Conservation (phyloP, 768 basidiomycete genomes). For the Inosperma sp. region DNA sequence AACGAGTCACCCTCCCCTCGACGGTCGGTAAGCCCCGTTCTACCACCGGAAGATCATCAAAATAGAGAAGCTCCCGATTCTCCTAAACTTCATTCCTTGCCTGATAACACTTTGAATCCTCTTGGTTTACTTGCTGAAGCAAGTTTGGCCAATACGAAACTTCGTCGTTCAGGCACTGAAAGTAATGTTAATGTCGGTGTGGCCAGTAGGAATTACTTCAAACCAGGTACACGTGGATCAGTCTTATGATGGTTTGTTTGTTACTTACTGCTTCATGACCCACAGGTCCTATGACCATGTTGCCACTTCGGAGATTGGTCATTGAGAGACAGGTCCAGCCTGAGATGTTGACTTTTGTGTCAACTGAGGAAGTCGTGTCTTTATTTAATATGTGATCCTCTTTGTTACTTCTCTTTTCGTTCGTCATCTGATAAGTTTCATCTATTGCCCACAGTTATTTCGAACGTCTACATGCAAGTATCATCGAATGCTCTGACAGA, state of each 20-base stretch:
- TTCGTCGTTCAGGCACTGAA: slow-evolving; percentile 33
- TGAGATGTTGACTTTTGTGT: slow-evolving; percentile 87
- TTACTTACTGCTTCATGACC: slow-evolving; percentile 9
- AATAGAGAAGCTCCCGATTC: slow-evolving; percentile 45
- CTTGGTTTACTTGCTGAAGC: slow-evolving; percentile 91
- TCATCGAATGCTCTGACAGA: slow-evolving; percentile 15
- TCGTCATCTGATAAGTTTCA: slow-evolving; percentile 6
- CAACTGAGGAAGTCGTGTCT: slow-evolving; percentile 84
- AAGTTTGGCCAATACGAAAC: slow-evolving; percentile 68
- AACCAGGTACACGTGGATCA: slow-evolving; percentile 82
- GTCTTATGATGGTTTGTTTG: slow-evolving; percentile 16
- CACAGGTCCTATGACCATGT: slow-evolving; percentile 81
- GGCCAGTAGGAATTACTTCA: slow-evolving; percentile 87
- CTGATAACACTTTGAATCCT: slow-evolving; percentile 90
- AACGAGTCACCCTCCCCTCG: slow-evolving; percentile 22
- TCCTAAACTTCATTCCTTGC: slow-evolving; percentile 85
- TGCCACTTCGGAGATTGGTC: slow-evolving; percentile 75
- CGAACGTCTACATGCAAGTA: slow-evolving; percentile 65
- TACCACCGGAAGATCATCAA: slow-evolving; percentile 18
- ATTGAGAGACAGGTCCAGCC: slow-evolving; percentile 90
- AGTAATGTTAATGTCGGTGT: slow-evolving; percentile 62
- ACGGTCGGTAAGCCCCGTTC: slow-evolving; percentile 20
- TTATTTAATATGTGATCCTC: slow-evolving; percentile 81
- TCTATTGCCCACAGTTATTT: slow-evolving; percentile 51
- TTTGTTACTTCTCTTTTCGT: slow-evolving; percentile 3